Conservation (phyloP, 331 rosid genomes). For the Dryas integrifolia region DNA sequence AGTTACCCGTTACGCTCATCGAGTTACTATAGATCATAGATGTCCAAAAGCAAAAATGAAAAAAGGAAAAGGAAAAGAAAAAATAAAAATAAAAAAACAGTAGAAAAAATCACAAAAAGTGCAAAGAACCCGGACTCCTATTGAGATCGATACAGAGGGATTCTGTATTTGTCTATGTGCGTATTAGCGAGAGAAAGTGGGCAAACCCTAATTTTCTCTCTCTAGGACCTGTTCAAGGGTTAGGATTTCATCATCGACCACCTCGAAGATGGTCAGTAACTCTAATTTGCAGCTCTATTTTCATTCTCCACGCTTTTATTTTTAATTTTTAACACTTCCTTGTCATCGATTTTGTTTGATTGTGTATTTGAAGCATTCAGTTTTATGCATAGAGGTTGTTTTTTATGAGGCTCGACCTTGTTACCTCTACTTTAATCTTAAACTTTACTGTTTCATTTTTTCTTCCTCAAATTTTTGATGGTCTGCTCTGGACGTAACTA, state of each 20-base stretch:
- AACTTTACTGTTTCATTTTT: not conserved
- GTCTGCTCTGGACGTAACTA: not conserved
- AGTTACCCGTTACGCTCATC: too few relatives aligned
- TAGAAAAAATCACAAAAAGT: not conserved
- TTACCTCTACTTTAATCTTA: not conserved
- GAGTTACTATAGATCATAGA: too few relatives aligned
- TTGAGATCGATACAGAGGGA: slow-evolving; percentile 11
- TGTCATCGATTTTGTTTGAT: not conserved
- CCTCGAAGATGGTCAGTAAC: slow-evolving; percentile 30
- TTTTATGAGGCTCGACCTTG: not conserved
- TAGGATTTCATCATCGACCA: not conserved
- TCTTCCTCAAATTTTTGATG: not conserved
- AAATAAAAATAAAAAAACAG: not conserved
- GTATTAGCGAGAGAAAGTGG: not conserved
- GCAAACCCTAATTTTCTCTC: slow-evolving; percentile 37
- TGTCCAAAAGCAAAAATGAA: not conserved
- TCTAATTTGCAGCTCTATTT: slow-evolving; percentile 8
- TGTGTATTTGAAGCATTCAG: not conserved
- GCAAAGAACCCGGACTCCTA: slow-evolving; percentile 15
- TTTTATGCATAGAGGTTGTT: not conserved
- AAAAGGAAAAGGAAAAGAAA: not conserved
- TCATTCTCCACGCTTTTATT: not conserved
- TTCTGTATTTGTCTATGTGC: not conserved
- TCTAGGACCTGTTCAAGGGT: slow-evolving; percentile 13
- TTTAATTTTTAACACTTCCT: not conserved